Base-by-base conservation (phyloP, 2,329 filamentous ascomycete species). In the Laburnicola sp. region DNA sequence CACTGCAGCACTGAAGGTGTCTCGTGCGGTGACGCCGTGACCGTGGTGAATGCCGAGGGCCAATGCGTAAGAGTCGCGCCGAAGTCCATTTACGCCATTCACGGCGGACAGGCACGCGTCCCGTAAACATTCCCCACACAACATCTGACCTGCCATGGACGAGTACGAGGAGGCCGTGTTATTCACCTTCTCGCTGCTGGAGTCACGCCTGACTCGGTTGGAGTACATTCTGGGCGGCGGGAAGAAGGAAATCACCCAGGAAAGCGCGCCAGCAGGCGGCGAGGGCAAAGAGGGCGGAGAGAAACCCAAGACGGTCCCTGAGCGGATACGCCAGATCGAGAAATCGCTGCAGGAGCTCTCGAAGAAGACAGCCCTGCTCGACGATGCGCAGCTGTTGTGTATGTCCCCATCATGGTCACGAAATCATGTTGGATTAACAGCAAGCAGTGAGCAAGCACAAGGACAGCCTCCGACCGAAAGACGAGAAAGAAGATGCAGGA, bases 171-270 rank as follows among this genome's bases (percentile, higher is more conserved):
- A 74, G 50, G 65, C 72, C 11, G 58, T 73, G 25, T 59, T 74
- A 11, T 68, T 74, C 56, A 79, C 77, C 2, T 70, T 76, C 44
- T 62, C 69, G 4, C 61, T 75, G 48, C 70, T 80, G 10, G 76
- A 79, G 56, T 74, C 74, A 45, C 72, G 78, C 8, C 62, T 80
- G 39, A 68, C 71, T 31, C 70, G 76, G 3, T 52, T 80, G 27
- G 72, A 75, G 43, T 78, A 76, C 54, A 51, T 75, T 6, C 63
- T 80, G 25, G 64, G 74, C 46, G 77, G 67, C 59, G 59, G 66
- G 8, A 57, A 56, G 39, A 48, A 53, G 34, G 47, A 45, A 23
- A n/a, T n/a, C n/a, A n/a, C n/a, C n/a, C n/a, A n/a, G n/a, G n/a
- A n/a, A n/a, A n/a, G n/a, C n/a, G n/a, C n/a, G n/a, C n/a, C n/a